phyloP scores from a whole-genome alignment of 306 rosid species.

The Cicer yamashitae region DNA sequence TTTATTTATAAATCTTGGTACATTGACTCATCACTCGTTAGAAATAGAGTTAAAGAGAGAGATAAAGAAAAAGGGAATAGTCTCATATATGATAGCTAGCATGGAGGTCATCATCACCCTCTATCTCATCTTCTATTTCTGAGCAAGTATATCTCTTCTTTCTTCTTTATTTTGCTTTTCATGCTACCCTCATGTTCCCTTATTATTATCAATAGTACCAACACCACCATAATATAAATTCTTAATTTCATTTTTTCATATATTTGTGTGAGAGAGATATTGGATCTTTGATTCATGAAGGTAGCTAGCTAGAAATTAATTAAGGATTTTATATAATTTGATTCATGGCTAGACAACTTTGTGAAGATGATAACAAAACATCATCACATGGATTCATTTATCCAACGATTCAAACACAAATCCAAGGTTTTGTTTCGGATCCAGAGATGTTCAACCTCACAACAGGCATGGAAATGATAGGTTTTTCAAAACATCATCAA shows the following conservation, averaged over 20 bases:
- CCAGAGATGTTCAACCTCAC: constrained; percentile 77
- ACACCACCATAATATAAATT: no score
- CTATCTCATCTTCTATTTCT: constrained; percentile 71
- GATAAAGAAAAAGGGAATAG: constrained; percentile 40
- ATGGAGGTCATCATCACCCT: constrained; percentile 70
- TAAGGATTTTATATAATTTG: background rate
- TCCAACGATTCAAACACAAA: constrained; percentile 59
- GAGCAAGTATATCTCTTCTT: constrained; percentile 61
- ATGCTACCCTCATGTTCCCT: constrained; percentile 56
- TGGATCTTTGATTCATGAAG: no score
- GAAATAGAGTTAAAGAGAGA: constrained; percentile 40
- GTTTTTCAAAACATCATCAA: constrained; percentile 53
- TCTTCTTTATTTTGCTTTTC: constrained; percentile 67
- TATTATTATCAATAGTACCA: background rate
- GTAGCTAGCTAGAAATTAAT: no score
- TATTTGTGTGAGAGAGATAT: no score
- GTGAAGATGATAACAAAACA: constrained; percentile 61
- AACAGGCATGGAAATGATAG: constrained; percentile 79
- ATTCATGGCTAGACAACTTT: constrained; percentile 61
- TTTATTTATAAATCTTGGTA: constrained; percentile 62
- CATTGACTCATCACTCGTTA: constrained; percentile 71
- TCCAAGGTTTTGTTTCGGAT: constrained; percentile 67
- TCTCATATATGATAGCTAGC: constrained; percentile 49
- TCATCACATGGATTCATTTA: constrained; percentile 63
- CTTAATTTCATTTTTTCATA: no score